Percentiles rank a stretch among this genome's conserved stretches.
Conservation (phyloP, 306 rosid genomes). For the Acacia crassicarpa region DNA sequence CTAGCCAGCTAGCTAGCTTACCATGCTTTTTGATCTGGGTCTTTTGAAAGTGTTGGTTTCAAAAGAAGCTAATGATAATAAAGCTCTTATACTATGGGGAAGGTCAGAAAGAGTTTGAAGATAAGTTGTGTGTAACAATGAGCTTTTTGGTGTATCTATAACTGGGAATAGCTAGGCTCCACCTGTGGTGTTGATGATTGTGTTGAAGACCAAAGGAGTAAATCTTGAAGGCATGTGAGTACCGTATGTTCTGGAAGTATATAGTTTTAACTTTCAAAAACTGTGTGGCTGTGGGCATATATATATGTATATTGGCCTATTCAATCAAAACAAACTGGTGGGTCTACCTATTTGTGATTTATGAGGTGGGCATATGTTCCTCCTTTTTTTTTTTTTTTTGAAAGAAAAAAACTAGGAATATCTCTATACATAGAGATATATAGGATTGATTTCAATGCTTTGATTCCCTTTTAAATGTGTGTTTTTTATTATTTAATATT, state of each 20-base stretch:
- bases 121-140: neutral
- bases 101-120: slow-evolving; percentile 10
- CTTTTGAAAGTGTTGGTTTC: neutral
- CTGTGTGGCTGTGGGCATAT: slow-evolving; percentile 36
- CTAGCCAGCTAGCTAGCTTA: slow-evolving; percentile 7
- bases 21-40: slow-evolving; percentile 52
- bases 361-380: neutral
- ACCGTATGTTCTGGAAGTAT: slow-evolving; percentile 28
- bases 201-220: neutral
- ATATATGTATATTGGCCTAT: neutral
- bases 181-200: slow-evolving; percentile 34
- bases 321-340: neutral
- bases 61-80: neutral
- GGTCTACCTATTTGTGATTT: neutral
- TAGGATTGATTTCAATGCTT: neutral
- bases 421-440: neutral
- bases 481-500: no score
- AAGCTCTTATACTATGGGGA: neutral
- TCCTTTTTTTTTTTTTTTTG: neutral
- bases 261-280: neutral
- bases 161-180: slow-evolving; percentile 3
- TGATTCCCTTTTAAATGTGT: neutral
- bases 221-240: neutral
- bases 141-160: neutral
- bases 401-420: neutral